Evolutionary conservation across 176 grass and related monocot genomes (phyloP).

Genomic region (Carex cristatella): DNA sequence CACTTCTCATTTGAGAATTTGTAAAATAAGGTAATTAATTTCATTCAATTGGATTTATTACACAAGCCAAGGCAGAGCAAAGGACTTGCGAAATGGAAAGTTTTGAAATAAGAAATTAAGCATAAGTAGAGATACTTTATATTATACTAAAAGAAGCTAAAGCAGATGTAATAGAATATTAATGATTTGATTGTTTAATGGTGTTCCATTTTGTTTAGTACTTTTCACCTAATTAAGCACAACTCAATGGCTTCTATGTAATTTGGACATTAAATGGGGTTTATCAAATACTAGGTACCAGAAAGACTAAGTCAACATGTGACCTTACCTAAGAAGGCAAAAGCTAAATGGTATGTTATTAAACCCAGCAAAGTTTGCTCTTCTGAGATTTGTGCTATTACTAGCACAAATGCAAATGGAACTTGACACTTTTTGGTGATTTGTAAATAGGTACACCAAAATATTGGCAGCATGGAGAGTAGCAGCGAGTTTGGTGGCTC

Average conservation of each 20-base stretch:
- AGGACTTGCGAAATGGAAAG: background rate
- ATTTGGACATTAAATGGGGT: background rate
- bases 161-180: background rate
- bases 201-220: background rate
- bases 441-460: slow-evolving; percentile 36
- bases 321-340: background rate
- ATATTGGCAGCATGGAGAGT: slow-evolving; percentile 44
- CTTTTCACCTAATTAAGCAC: background rate
- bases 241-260: background rate
- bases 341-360: background rate
- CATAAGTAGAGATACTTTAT: background rate
- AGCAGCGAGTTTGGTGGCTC: slow-evolving; percentile 26
- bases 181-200: too few relatives aligned
- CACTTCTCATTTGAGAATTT: background rate
- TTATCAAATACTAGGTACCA: background rate
- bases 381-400: background rate
- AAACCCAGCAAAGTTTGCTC: background rate
- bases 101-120: background rate
- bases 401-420: background rate
- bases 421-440: background rate
- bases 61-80: background rate
- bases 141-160: background rate
- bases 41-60: background rate
- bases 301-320: background rate
- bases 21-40: background rate